Base-by-base conservation (phyloP, 306 rosid genomes). In the Cicer cuneatum region DNA sequence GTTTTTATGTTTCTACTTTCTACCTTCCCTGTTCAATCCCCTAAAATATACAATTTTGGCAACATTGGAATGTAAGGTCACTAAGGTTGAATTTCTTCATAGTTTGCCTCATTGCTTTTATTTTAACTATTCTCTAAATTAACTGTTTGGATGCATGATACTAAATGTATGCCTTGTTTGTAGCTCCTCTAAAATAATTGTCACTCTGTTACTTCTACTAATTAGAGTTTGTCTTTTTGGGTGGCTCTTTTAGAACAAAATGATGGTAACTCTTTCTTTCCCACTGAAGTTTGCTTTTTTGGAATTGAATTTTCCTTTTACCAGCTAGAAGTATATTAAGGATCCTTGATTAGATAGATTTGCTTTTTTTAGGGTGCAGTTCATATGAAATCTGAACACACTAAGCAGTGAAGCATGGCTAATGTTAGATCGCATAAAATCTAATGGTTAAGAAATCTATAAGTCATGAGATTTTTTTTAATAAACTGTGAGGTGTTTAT, bases 231-330 rank as follows among this genome's bases (percentile, higher is more conserved):
- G 52, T 49, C 66, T 35, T 35, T 71, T 45, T 66, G 19, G 16
- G 52, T 71, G 72, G 76, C 46, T 72, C 47, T 10, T 79, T 54
- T 19, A n/a, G 21, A 69, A 72, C 72, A 40, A 29, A 12, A 35
- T 52, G 46, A 63, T 57, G 66, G 43, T 54, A 15, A 19, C 38
- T 18, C 53, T 41, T 66, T 46, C 68, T 49, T 66, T 72, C 56
- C 12, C 37, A 45, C 76, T 29, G 5, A 65, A 78, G 35, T 61
- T 70, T 64, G 6, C 19, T 10, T 10, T 71, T 69, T 71, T 35
- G 19, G 43, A 41, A 66, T 75, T 51, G 38, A 19, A 33, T 33
- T 12, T 45, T 13, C 39, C 68, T 72, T 78, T 54, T 69, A 21
- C 69, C 33, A 8, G 71, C 48, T 56, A 7, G 16, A 47, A 57